phyloP scores from a whole-genome alignment of 192 early-diverging fungal genomes.

The Entomortierella lignicola region DNA sequence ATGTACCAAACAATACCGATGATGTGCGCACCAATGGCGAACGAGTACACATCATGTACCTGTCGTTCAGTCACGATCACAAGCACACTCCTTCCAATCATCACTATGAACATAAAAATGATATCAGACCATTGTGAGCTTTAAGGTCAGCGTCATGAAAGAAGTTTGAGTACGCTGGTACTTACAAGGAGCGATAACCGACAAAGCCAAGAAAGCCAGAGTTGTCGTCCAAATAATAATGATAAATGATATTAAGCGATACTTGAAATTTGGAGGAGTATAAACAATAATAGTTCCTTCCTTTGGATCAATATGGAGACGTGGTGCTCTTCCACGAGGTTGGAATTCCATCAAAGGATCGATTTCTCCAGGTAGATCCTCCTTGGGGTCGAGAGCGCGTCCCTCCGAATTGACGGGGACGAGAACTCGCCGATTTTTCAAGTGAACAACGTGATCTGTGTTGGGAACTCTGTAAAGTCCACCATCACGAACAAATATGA shows the following conservation, averaged over 20 bases:
- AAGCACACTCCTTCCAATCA: slow-evolving; percentile 67
- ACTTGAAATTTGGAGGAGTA: slow-evolving; percentile 77
- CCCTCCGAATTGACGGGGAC: slow-evolving; percentile 77
- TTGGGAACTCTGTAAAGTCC: slow-evolving; percentile 86
- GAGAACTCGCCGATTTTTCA: slow-evolving; percentile 83
- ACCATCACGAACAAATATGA: slow-evolving; percentile 71
- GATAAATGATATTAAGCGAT: slow-evolving; percentile 66
- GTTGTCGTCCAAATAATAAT: slow-evolving; percentile 68
- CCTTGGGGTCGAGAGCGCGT: slow-evolving; percentile 63
- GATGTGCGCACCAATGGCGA: slow-evolving; percentile 76
- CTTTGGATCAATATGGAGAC: slow-evolving; percentile 63
- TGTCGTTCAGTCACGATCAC: slow-evolving; percentile 59
- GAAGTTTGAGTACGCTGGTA: slow-evolving; percentile 9
- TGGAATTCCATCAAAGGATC: slow-evolving; percentile 55
- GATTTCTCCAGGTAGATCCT: slow-evolving; percentile 71
- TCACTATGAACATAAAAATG: slow-evolving; percentile 59
- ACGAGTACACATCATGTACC: slow-evolving; percentile 84
- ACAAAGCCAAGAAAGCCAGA: slow-evolving; percentile 59
- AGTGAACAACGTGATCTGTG: slow-evolving; percentile 83
- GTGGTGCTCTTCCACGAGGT: slow-evolving; percentile 28
- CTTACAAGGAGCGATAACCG: slow-evolving; percentile 60
- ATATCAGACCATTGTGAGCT: not conserved
- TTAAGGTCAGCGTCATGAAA: not conserved
- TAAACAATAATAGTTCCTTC: slow-evolving; percentile 84
- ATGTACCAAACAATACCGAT: slow-evolving; percentile 33